Conservation (phyloP, 345 rosid species). For the Anacardium occidentale region DNA sequence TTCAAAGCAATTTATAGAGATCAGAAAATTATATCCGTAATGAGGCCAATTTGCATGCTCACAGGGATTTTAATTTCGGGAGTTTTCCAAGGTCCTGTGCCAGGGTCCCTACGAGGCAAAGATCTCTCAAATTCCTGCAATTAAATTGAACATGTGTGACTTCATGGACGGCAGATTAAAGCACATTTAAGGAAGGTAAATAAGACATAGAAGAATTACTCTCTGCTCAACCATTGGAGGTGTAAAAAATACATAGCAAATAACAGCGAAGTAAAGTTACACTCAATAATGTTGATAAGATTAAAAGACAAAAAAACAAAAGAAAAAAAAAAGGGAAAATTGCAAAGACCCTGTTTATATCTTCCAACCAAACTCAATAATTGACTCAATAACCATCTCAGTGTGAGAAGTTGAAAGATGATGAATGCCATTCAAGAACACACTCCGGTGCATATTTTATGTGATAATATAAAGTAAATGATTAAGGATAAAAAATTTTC, state of each 20-base stretch:
- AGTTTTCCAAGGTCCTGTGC: slow-evolving; percentile 70
- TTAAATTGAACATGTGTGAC: slow-evolving; percentile 12
- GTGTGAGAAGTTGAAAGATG: slow-evolving; percentile 12
- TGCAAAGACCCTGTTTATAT: slow-evolving; percentile 4
- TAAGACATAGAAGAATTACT: background rate
- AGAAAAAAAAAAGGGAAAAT: background rate
- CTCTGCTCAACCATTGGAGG: background rate
- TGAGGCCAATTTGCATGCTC: slow-evolving; percentile 27
- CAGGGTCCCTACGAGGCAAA: slow-evolving; percentile 67
- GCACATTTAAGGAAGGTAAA: background rate
- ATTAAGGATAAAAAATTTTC: background rate
- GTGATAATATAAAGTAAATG: background rate
- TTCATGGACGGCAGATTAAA: slow-evolving; percentile 5
- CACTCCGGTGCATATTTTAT: background rate
- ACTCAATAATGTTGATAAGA: background rate
- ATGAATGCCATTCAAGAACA: background rate
- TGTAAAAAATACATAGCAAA: background rate
- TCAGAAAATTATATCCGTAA: background rate
- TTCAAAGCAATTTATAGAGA: background rate
- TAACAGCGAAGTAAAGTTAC: background rate
- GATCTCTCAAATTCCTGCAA: slow-evolving; percentile 68
- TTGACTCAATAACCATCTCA: background rate
- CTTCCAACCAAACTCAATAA: slow-evolving; percentile 10
- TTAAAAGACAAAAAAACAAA: background rate
- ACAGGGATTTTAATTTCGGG: slow-evolving; percentile 65